These are phyloP conservation scores for Neoboletus brunneissimus DNA, from an alignment of 768 basidiomycete genomes.

Conservation along the genomic window DNA sequence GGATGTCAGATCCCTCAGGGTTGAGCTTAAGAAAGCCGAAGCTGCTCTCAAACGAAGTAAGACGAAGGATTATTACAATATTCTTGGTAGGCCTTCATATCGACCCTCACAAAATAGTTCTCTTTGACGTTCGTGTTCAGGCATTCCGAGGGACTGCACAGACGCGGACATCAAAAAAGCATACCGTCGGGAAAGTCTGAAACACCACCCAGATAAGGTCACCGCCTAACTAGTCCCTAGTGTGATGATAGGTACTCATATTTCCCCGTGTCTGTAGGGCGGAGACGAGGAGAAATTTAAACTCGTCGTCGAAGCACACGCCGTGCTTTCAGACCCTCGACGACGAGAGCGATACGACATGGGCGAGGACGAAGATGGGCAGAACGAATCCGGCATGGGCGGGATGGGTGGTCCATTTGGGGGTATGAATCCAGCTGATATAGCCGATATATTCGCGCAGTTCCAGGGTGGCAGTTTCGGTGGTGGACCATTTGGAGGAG, in stretches of 20 bases:
- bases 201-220: slow-evolving; percentile 85
- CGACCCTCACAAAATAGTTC: background rate
- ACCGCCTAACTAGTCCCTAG: background rate
- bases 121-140: slow-evolving; percentile 26
- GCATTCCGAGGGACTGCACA: slow-evolving; percentile 48
- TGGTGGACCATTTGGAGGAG: slow-evolving; percentile 28
- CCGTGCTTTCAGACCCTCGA: slow-evolving; percentile 74
- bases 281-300: slow-evolving; percentile 98
- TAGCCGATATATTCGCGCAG: slow-evolving; percentile 63
- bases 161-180: slow-evolving; percentile 86
- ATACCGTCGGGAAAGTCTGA: slow-evolving; percentile 82
- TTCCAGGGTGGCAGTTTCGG: slow-evolving; percentile 45
- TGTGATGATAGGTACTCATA: slow-evolving; percentile 4
- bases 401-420: slow-evolving; percentile 44
- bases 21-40: slow-evolving; percentile 80
- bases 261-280: slow-evolving; percentile 46
- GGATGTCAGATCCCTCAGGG: slow-evolving; percentile 59
- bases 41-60: slow-evolving; percentile 81
- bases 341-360: slow-evolving; percentile 74
- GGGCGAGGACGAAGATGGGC: slow-evolving; percentile 79
- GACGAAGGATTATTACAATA: slow-evolving; percentile 88
- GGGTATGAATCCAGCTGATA: slow-evolving; percentile 45
- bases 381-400: slow-evolving; percentile 40
- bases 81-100: slow-evolving; percentile 43
- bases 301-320: slow-evolving; percentile 77